Base-by-base conservation (phyloP, 148 eudicot genomes). In the Polygonum maritimum region DNA sequence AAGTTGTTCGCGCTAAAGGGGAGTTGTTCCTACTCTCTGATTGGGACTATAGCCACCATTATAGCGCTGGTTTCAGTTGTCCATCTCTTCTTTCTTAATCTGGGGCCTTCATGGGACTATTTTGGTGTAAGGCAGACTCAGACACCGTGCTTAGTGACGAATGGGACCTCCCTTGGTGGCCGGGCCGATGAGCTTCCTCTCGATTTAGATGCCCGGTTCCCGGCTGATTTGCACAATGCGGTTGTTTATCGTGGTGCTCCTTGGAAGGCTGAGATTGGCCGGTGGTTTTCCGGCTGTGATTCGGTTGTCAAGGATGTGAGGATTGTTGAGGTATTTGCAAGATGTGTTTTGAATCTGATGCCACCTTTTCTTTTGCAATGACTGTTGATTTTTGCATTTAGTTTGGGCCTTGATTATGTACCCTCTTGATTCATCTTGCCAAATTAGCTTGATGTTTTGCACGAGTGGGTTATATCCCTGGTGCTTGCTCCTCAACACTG, bases 261-360 rank as follows among this genome's bases (percentile, higher is more conserved):
- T 2, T 94, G 98, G 98, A 92, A 89, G 79, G 89, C 93, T 63
- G 84, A 90, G 79, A 88, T 92, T 79, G 98, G 98, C 33, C 82
- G 85, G 71, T 94, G 97, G 98, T 81, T 92, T 83, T 88, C 94
- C 36, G 93, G 88, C 10, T 94, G 98, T 78, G 75, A 83, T 86
- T 72, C 95, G 38, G 81, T 79, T 83, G 82, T 74, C 33, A 39
- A 78, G 45, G 85, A 79, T 72, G 82, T 88, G 16, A 86, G 87
- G 60, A 76, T 92, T 75, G 75, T 84, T 74, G 98, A 94, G 98
- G 98, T 94, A 85, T 33, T 74, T 38, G 70, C 36, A 26, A 22
- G 26, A 69, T 76, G 13, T 45, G 31, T 36, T 49, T 48, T 31
- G 31, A 22, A 78, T 82, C 62, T 36, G 36, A 3, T 31, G 19